Evolutionary conservation across 371 early-diverging fungal genomes (phyloP).

Genomic region (Actinomucor elegans): DNA sequence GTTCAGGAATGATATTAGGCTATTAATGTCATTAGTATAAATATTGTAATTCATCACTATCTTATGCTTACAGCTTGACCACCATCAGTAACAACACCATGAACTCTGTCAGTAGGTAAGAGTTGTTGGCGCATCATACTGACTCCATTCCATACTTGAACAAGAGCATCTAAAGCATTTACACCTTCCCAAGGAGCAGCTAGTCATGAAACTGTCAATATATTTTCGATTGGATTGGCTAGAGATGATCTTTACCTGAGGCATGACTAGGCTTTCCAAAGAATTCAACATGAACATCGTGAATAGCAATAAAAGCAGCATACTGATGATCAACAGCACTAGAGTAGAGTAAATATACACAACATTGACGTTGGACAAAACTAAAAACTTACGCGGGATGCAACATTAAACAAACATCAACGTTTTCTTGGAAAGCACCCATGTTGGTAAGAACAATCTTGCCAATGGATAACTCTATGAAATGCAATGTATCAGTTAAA

Average conservation of each 20-base stretch:
- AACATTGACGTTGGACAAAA: background rate
- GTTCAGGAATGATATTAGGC: constrained; percentile 63
- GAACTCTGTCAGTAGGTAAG: constrained; percentile 63
- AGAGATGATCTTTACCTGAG: constrained; percentile 15
- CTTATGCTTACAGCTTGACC: constrained; percentile 57
- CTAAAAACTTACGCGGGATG: constrained; percentile 65
- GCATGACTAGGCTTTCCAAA: constrained; percentile 71
- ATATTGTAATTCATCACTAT: background rate
- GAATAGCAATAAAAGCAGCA: constrained; percentile 40
- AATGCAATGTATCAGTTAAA: too few relatives aligned
- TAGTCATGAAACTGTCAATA: background rate
- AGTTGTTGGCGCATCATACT: constrained; percentile 74
- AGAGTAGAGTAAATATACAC: too few relatives aligned
- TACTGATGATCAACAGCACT: constrained; percentile 33
- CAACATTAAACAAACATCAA: constrained; percentile 77
- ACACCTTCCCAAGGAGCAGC: constrained; percentile 46
- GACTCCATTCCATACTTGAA: constrained; percentile 61
- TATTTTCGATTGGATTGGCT: too few relatives aligned
- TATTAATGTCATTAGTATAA: constrained; percentile 9
- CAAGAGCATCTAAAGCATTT: constrained; percentile 75
- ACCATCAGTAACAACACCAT: constrained; percentile 73
- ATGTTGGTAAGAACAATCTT: constrained; percentile 69
- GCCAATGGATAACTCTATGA: constrained; percentile 66
- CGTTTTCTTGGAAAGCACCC: constrained; percentile 63
- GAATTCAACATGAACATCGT: constrained; percentile 57